Evolutionary conservation across 257 asterid genomes (phyloP).

Genomic region (Jacaranda mimosifolia): DNA sequence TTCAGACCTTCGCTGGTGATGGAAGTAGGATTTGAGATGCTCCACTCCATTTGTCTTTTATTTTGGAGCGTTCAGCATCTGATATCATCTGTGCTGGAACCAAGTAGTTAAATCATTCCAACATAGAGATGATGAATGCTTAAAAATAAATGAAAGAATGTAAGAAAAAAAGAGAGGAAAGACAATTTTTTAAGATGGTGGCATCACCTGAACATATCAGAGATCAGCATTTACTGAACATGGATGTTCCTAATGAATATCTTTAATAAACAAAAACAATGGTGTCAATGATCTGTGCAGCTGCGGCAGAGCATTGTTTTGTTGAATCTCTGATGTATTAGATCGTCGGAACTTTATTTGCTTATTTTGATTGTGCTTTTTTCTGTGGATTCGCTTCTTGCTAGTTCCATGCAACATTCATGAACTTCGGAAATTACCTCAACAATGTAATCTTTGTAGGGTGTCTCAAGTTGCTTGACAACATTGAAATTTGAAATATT

Average conservation of each 20-base stretch:
- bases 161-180: background rate
- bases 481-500: constrained; percentile 16
- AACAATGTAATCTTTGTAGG: background rate
- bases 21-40: constrained; percentile 3
- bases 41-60: background rate
- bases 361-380: constrained; percentile 1
- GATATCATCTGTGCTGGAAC: background rate
- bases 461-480: constrained; percentile 12
- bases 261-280: background rate
- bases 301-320: constrained; percentile 11
- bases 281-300: background rate
- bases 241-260: background rate
- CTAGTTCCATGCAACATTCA: constrained; percentile 5
- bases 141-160: background rate
- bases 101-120: background rate
- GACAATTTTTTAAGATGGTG: background rate
- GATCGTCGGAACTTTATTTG: background rate
- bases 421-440: background rate
- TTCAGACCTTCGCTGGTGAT: background rate
- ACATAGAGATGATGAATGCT: constrained; percentile 2
- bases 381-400: background rate
- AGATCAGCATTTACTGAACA: constrained; percentile 12
- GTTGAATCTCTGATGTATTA: background rate
- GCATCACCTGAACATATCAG: background rate
- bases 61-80: constrained; percentile 7